phyloP scores from a whole-genome alignment of 768 basidiomycete species.

The Suillus alpinus region DNA sequence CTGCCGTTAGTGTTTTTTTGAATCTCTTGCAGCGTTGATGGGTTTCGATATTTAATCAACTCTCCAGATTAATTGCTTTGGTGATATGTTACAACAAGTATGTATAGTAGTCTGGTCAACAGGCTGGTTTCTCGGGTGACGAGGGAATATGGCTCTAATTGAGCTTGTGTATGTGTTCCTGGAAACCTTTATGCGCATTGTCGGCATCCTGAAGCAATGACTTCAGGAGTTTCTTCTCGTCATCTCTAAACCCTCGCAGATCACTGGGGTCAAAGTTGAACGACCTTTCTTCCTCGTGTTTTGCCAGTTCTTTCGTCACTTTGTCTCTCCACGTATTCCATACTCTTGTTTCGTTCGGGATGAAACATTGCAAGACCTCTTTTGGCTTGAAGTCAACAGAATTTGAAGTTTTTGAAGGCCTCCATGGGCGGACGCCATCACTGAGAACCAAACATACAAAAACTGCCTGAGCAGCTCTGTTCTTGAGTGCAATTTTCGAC shows the following conservation, averaged over 20 bases:
- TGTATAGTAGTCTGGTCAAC: not conserved
- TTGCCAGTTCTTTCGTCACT: constrained; percentile 16
- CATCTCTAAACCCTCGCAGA: not conserved
- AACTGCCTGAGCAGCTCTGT: constrained; percentile 14
- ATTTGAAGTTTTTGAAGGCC: not conserved
- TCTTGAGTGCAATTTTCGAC: constrained; percentile 18
- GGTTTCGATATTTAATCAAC: too few species aligned
- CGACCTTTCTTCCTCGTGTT: constrained; percentile 4
- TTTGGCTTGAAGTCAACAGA: constrained; percentile 5
- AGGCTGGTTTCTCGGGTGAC: not conserved
- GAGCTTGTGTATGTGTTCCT: not conserved
- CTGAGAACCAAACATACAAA: constrained; percentile 21
- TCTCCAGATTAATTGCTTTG: not conserved
- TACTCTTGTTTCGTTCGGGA: constrained; percentile 28
- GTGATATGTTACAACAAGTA: not conserved
- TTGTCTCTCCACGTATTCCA: constrained; percentile 28
- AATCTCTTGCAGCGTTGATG: too few species aligned
- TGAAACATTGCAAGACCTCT: constrained; percentile 10
- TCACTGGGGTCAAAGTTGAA: not conserved
- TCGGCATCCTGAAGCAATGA: not conserved
- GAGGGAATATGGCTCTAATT: not conserved
- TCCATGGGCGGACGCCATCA: constrained; percentile 5
- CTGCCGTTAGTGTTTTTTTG: too few species aligned
- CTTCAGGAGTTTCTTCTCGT: not conserved
- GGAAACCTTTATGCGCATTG: not conserved